Conservation (phyloP, 441 rosid species). For the Jatropha podagrica region DNA sequence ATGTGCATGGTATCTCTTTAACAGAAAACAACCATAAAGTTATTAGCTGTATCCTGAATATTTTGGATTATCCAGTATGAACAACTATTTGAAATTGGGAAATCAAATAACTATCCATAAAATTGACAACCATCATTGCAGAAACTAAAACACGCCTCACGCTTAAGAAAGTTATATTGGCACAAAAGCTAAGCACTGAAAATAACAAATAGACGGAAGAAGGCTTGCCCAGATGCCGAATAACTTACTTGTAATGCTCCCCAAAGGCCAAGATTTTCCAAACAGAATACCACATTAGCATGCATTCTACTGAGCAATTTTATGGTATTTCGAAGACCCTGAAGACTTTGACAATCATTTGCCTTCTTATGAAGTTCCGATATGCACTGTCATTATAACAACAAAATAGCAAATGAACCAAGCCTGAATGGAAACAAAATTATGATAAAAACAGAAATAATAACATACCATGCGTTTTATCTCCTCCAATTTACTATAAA, state of each 20-base stretch:
- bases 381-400: conserved; percentile 60
- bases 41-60: neutral
- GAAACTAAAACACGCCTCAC: neutral
- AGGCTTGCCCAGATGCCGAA: conserved; percentile 20
- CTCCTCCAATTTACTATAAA: conserved; percentile 46
- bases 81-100: neutral
- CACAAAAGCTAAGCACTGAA: neutral
- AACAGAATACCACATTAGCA: conserved; percentile 62
- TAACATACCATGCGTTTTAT: conserved; percentile 61
- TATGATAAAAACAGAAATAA: conserved; percentile 21
- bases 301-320: conserved; percentile 61
- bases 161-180: neutral
- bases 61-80: neutral
- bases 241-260: conserved; percentile 78
- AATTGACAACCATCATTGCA: neutral
- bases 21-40: neutral
- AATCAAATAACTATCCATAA: neutral
- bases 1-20: neutral
- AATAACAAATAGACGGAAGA: neutral
- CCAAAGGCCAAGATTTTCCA: conserved; percentile 79
- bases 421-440: conserved; percentile 26
- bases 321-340: conserved; percentile 53
- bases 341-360: conserved; percentile 47
- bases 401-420: conserved; percentile 25
- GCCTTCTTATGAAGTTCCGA: conserved; percentile 49